Conservation (phyloP, 2,329 filamentous ascomycete species). For the Chaetomiaceae sp. region DNA sequence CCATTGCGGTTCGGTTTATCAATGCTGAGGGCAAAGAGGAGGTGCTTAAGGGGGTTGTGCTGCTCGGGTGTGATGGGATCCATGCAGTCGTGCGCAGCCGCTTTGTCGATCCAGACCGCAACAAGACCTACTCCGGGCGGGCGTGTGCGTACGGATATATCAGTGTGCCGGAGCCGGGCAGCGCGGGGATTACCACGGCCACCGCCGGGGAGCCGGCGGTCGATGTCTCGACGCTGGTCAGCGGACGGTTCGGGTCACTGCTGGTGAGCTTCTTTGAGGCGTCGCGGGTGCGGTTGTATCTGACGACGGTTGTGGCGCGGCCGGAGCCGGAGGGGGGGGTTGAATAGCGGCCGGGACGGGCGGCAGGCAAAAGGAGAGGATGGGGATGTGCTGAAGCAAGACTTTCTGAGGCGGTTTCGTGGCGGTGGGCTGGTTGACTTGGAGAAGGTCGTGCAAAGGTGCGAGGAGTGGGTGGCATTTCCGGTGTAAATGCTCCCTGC, state of each 20-base stretch:
- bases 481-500: neutral
- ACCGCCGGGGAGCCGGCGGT: neutral
- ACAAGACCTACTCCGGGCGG: neutral
- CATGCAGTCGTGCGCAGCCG: neutral
- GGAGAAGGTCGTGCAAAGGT: neutral
- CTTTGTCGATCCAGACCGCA: neutral
- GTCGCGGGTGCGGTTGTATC: neutral
- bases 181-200: neutral
- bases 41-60: neutral
- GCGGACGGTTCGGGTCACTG: neutral
- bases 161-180: neutral
- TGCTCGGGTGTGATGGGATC: constrained; percentile 2
- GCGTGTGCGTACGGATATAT: neutral
- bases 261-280: constrained; percentile 2
- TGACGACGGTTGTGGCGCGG: neutral
- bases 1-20: neutral
- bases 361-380: neutral
- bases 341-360: neutral
- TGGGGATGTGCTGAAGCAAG: neutral
- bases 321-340: neutral
- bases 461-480: constrained; percentile 4
- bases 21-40: neutral
- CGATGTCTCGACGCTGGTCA: neutral
- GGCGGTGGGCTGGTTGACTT: neutral
- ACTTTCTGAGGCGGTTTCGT: constrained; percentile 1